Percentiles rank a stretch among this genome's conserved stretches.
Conservation (phyloP, 495 filamentous ascomycete genomes). For the Aspergillus carlsbadensis region DNA sequence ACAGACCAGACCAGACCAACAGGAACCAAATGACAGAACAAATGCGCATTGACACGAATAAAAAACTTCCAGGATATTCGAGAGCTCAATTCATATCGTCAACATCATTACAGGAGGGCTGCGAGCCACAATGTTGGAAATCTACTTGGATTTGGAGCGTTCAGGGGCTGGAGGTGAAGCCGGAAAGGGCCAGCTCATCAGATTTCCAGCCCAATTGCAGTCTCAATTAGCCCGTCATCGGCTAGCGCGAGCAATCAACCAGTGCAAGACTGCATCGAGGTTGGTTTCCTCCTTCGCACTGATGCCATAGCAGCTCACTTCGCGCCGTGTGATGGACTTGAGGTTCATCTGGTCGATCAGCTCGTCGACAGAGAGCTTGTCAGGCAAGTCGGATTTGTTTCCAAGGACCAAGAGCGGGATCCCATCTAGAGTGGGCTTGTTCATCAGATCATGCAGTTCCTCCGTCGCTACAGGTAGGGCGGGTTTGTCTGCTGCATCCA, state of each 20-base stretch:
- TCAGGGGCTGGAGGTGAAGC: slow-evolving; percentile 8
- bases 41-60: slow-evolving; percentile 1
- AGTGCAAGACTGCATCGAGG: slow-evolving; percentile 93
- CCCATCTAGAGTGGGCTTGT: slow-evolving; percentile 78
- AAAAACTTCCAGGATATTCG: slow-evolving; percentile 13
- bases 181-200: slow-evolving; percentile 8
- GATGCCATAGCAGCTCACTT: slow-evolving; percentile 98
- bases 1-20: slow-evolving; percentile 1
- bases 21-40: slow-evolving; percentile 3
- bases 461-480: slow-evolving; percentile 86
- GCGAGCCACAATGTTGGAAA: slow-evolving; percentile 19
- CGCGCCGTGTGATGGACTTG: slow-evolving; percentile 83
- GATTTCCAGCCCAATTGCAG: not conserved
- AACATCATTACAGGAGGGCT: slow-evolving; percentile 29
- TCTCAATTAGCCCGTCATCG: slow-evolving; percentile 20
- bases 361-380: slow-evolving; percentile 89
- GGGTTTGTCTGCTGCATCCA: slow-evolving; percentile 81
- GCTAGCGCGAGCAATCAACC: slow-evolving; percentile 87
- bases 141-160: slow-evolving; percentile 17
- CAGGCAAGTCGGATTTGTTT: slow-evolving; percentile 91
- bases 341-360: slow-evolving; percentile 91
- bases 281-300: slow-evolving; percentile 99
- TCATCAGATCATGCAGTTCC: slow-evolving; percentile 85
- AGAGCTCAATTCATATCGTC: slow-evolving; percentile 25
- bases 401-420: slow-evolving; percentile 96